Evolutionary conservation across 78 protist genomes (phyloP).

Genomic region (Anaeramoeba ignava): DNA sequence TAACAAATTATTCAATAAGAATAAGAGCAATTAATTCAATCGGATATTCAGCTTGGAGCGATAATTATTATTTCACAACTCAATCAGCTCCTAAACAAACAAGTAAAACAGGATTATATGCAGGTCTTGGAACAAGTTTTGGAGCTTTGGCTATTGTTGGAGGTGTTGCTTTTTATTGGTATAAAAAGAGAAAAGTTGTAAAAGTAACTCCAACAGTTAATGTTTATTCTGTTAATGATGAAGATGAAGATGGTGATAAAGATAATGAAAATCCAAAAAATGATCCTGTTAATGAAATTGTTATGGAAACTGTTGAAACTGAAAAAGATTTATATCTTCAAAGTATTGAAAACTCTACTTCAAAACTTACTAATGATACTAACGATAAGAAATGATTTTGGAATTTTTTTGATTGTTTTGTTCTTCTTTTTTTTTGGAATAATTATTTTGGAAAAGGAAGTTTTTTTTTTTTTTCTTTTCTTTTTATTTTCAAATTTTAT

Average conservation of each 20-base stretch:
- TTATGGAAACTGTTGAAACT: no score
- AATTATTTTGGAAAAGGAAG: no score
- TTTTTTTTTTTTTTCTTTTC: no score
- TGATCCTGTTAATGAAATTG: no score
- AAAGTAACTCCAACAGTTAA: background rate
- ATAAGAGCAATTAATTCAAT: background rate
- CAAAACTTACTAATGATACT: no score
- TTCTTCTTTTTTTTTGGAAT: no score
- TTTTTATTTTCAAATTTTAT: no score
- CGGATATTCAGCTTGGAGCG: background rate
- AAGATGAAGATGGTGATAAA: background rate
- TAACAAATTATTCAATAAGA: background rate
- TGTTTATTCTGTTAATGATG: background rate
- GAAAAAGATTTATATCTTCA: no score
- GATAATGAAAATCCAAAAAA: no score
- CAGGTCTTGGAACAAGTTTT: background rate
- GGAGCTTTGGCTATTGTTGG: background rate
- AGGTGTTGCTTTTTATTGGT: background rate
- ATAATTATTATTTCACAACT: background rate
- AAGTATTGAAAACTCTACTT: no score
- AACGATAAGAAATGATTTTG: no score
- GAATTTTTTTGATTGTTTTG: no score
- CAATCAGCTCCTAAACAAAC: background rate
- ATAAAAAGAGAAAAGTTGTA: background rate
- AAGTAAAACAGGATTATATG: background rate